Base-by-base conservation (phyloP, 2,329 filamentous ascomycete species). In the Truncatella angustata region DNA sequence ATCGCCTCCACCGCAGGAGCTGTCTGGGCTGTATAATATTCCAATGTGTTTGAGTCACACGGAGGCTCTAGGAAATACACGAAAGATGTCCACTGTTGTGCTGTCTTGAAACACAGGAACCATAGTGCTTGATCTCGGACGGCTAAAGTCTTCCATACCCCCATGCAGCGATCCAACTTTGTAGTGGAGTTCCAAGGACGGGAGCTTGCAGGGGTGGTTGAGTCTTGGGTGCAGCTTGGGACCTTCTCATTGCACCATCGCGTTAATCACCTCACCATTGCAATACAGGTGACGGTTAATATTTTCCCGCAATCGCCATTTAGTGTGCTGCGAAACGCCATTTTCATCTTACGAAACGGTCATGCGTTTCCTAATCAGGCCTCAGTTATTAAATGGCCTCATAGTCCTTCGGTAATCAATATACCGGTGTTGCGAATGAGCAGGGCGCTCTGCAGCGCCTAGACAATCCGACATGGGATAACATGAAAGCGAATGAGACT, bases 91-190 rank as follows among this genome's bases (percentile, higher is more conserved):
- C n/a, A n/a, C n/a, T n/a, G n/a, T n/a, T n/a, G n/a, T n/a, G n/a
- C n/a, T n/a, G n/a, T n/a, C n/a, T n/a, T n/a, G n/a, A n/a, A n/a
- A n/a, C n/a, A n/a, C n/a, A n/a, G n/a, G n/a, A n/a, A n/a, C n/a
- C n/a, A n/a, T n/a, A n/a, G n/a, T n/a, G n/a, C n/a, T n/a, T n/a
- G n/a, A n/a, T n/a, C n/a, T n/a, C n/a, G n/a, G n/a, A n/a, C n/a
- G n/a, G n/a, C n/a, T 26, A 23, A 21, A n/a, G 42, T 11, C n/a
- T 10, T 16, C 7, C 39, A 20, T 16, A 30, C 32, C 32, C 44
- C 45, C 34, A 39, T 49, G 45, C 45, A 49, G 45, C 34, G 45
- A 49, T 49, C 45, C n/a, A 18, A 49, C 45, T 35, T 49, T 16
- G 45, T 24, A 37, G 32, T 49, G 45, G 30, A 23, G 45, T 32